Evolutionary conservation across 1,284 basidiomycete species (phyloP), one percentile per base, ranked within the genome.

Genomic region (Puccinia horiana): DNA sequence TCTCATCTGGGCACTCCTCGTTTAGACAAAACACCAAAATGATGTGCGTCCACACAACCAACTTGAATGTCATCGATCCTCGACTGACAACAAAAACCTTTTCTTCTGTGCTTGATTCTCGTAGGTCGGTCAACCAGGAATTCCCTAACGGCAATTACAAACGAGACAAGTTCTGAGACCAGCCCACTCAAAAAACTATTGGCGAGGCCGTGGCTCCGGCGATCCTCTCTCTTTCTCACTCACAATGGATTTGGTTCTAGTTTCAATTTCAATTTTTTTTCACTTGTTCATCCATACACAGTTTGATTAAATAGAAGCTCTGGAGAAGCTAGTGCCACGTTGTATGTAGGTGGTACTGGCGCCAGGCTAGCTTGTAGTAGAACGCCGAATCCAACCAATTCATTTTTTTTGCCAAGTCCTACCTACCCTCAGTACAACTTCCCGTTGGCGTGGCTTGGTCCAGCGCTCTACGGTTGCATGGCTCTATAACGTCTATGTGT

Each of bases 121-220:
- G 47, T n/a, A 79, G 77, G 77, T 37, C 47, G 29, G 77, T 79
- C 8, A 79, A 79, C 42, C 77, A 79, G 40, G 54, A 69, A 42
- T 79, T 79, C 40, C 77, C 77, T 12, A 79, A 79, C 42, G 77
- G 77, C 16, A 42, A 49, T 23, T 79, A 79, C 52, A 79, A 79
- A 58, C 65, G 77, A 40, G 67, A 69, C 61, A 72, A 58, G 52
- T 37, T 79, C n/a, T 79, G 47, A 78, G 29, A n/a, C 26, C n/a
- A 12, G 29, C 29, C 29, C 14, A 18, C 14, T n/a, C 29, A 61
- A 35, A 35, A 26, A 56, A 40, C 2, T 18, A 44, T 44, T 16
- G 44, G 16, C n/a, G n/a, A n/a, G 16, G 44, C 44, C 44, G 44
- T 16, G 44, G 44, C 44, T 47, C 44, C 9, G 8, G 9, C 49